phyloP scores from a whole-genome alignment of 768 basidiomycete species.

The Rhodotorula graminis region DNA sequence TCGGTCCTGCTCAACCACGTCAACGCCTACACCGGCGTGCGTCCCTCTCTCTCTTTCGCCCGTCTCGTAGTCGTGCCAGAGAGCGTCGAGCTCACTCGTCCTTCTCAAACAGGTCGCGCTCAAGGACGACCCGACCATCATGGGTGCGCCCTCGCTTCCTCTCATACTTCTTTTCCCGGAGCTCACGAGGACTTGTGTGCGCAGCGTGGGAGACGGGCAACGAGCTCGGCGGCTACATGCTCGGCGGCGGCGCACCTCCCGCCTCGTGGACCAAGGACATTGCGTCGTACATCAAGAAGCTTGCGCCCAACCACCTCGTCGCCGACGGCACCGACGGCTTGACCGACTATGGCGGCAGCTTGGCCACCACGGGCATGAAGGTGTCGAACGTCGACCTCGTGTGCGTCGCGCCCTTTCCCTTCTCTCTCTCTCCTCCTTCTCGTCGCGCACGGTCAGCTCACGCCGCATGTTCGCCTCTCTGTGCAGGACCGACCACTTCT shows the following conservation, averaged over 20 bases:
- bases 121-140: slow-evolving; percentile 45
- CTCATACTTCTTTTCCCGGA: not conserved
- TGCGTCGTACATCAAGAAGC: slow-evolving; percentile 41
- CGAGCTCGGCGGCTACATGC: slow-evolving; percentile 42
- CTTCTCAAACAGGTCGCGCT: slow-evolving; percentile 31
- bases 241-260: slow-evolving; percentile 43
- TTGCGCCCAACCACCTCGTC: slow-evolving; percentile 45
- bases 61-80: rapidly evolving
- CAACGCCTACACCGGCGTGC: slow-evolving; percentile 43
- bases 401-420: slow-evolving; percentile 17
- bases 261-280: slow-evolving; percentile 42
- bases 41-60: not conserved
- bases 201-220: slow-evolving; percentile 45
- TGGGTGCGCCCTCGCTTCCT: slow-evolving; percentile 16
- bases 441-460: too few species aligned
- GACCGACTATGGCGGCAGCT: slow-evolving; percentile 31
- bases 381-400: slow-evolving; percentile 38
- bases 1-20: slow-evolving; percentile 43
- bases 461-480: not conserved
- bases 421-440: not conserved
- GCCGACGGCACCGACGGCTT: slow-evolving; percentile 43
- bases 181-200: not conserved
- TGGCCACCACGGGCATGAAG: slow-evolving; percentile 34
- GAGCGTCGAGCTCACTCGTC: not conserved
- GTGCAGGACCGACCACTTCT: slow-evolving; percentile 38